These are phyloP conservation scores for Tetragonia tetragonoides DNA, from an alignment of 148 eudicot genomes.

Conservation along the genomic window DNA sequence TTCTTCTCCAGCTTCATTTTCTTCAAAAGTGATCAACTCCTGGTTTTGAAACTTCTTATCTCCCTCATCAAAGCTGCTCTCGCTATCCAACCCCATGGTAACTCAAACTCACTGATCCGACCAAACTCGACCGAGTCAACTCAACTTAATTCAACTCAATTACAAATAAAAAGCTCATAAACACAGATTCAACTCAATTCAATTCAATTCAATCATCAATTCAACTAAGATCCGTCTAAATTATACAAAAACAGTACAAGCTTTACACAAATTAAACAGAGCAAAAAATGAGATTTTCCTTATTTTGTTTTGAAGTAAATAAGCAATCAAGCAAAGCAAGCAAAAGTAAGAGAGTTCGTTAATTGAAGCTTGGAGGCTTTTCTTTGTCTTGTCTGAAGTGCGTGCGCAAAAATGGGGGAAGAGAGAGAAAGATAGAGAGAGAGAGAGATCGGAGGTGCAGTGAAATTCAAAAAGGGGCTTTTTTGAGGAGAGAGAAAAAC, in stretches of 20 bases:
- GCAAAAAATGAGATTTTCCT: not conserved
- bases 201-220: not conserved
- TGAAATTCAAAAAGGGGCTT: constrained; percentile 25
- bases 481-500: constrained; percentile 21
- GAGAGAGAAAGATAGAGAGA: constrained; percentile 19
- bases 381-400: not conserved
- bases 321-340: not conserved
- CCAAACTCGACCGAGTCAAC: constrained; percentile 39
- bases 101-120: constrained; percentile 21
- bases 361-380: constrained; percentile 12
- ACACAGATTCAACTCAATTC: constrained; percentile 5
- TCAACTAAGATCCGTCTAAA: not conserved
- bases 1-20: constrained; percentile 30
- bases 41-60: constrained; percentile 5
- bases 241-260: not conserved
- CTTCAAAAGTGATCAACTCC: constrained; percentile 30
- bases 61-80: not conserved
- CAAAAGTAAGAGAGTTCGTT: not conserved
- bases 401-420: not conserved
- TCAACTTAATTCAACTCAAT: constrained; percentile 42
- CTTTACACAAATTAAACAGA: not conserved
- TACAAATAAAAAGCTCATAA: not conserved
- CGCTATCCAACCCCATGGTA: constrained; percentile 46
- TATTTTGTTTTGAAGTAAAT: too few species aligned
- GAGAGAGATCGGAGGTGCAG: constrained; percentile 20